Evolutionary conservation across 352 stramenopile genomes (phyloP), one percentile per base, ranked within the genome.

Genomic region (Aphanomyces euteiches): DNA sequence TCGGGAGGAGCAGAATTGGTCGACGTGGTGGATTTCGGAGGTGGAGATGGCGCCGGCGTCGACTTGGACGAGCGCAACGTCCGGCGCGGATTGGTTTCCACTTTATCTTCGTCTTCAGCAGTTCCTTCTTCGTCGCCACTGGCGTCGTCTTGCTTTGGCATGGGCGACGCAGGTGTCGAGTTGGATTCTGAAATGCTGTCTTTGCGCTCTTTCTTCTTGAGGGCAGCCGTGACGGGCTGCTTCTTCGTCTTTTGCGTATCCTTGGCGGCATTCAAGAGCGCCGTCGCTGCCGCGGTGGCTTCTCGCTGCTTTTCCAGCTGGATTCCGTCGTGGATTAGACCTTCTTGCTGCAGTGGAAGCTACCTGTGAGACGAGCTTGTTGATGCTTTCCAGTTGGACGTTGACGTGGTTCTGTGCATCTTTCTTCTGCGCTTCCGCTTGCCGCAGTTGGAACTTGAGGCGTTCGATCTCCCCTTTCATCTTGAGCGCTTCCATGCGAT

Each of bases 401-500:
- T 77, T 87, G 28, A 85, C 85, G 72, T 90, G 77, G 43, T 90
- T 74, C 53, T 93, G 85, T 7, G 85, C 85, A 58, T 91, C 85
- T 56, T 84, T 48, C 66, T 90, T 91, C 53, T 92, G 80, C 34
- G 83, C 81, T 82, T 93, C 81, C 3, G 84, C 73, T 40, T 86
- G 80, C 53, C 89, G 82, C 36, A 93, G 70, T 67, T 90, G 82
- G 65, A 90, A 93, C 13, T 78, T 77, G 47, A 93, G 72, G 10
- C 85, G 78, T 72, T 92, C 84, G 64, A 93, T 80, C 56, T 93
- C 85, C 60, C 84, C 85, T 64, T 90, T 87, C 81, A 92, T 87
- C 66, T 90, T 81, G n/a, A 91, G 73, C 36, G 79, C 77, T 34
- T 86, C 75, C 66, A 87, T 85, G 13, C 85, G 82, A 21, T 93